phyloP scores from a whole-genome alignment of 2,329 filamentous ascomycete species.

The Colletotrichum gloeosporioides region DNA sequence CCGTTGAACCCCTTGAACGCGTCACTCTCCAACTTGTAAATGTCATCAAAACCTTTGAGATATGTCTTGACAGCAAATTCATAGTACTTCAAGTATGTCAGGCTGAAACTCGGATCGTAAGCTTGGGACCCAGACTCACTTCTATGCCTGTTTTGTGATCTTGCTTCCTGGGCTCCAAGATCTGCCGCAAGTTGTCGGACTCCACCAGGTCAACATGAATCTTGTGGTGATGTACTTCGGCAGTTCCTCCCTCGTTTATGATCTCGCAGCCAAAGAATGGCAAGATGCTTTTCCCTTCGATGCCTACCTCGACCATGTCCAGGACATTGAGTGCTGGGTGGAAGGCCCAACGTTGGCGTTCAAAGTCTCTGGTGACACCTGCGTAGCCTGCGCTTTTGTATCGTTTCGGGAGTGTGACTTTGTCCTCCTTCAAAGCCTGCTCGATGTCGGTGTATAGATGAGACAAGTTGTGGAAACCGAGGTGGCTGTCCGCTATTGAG shows the following conservation, averaged over 20 bases:
- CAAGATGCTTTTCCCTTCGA: not conserved
- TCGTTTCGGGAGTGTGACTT: no score
- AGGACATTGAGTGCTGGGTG: not conserved
- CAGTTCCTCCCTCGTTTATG: not conserved
- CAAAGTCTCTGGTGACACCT: not conserved
- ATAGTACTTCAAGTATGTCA: not conserved
- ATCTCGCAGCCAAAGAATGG: not conserved
- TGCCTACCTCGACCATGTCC: not conserved
- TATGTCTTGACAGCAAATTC: not conserved
- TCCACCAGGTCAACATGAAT: not conserved
- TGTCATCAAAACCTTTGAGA: not conserved
- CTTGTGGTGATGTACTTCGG: not conserved
- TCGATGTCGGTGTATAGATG: no score
- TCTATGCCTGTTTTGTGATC: no score
- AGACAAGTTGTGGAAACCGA: no score
- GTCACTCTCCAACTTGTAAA: not conserved
- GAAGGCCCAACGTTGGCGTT: not conserved
- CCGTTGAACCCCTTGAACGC: not conserved
- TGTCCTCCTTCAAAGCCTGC: no score
- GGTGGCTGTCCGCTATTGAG: no score
- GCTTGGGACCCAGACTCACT: no score
- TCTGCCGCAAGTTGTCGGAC: no score
- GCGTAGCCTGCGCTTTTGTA: no score
- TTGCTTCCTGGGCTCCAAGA: no score
- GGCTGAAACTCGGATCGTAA: no score